Percentiles rank a stretch among this genome's conserved stretches.
Conservation (phyloP, 2,329 filamentous ascomycete genomes). For the Immersiporthe knoxdaviesiana region DNA sequence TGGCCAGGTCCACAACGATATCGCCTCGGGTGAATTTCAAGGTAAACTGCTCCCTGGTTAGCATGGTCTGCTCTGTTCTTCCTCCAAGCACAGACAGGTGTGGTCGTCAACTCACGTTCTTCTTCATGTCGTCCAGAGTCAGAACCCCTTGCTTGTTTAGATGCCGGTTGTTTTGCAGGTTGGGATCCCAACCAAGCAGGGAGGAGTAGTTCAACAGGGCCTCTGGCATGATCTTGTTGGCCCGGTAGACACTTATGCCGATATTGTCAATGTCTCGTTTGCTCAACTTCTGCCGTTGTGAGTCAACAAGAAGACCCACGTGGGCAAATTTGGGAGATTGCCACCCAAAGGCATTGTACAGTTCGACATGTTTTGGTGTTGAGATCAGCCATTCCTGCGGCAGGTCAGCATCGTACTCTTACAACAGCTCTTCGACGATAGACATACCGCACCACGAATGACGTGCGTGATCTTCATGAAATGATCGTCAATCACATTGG, state of each 20-base stretch:
- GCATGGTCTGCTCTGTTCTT: slow-evolving; percentile 15
- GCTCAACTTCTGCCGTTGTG: slow-evolving; percentile 76
- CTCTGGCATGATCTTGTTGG: slow-evolving; percentile 50
- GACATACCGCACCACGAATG: slow-evolving; percentile 76
- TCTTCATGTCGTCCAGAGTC: slow-evolving; percentile 69
- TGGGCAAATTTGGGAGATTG: slow-evolving; percentile 75
- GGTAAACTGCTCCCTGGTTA: slow-evolving; percentile 62
- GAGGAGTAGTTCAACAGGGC: slow-evolving; percentile 79
- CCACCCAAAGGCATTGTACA: slow-evolving; percentile 83
- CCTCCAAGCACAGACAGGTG: too few species aligned
- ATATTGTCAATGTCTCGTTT: slow-evolving; percentile 71
- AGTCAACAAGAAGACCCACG: slow-evolving; percentile 73
- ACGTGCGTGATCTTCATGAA: slow-evolving; percentile 96
- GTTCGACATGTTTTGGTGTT: slow-evolving; percentile 71
- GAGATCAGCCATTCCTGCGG: slow-evolving; percentile 90
- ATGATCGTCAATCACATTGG: slow-evolving; percentile 96
- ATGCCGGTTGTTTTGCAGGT: slow-evolving; percentile 38
- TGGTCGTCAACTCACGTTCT: slow-evolving; percentile 57
- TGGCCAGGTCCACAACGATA: slow-evolving; percentile 78
- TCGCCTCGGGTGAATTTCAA: slow-evolving; percentile 92
- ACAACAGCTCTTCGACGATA: neutral
- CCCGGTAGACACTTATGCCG: slow-evolving; percentile 53
- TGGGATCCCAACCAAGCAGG: slow-evolving; percentile 81
- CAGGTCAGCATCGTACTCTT: neutral
- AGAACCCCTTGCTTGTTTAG: slow-evolving; percentile 67